Percentiles rank a stretch among this genome's conserved stretches.
Evolutionary conservation across 768 basidiomycete genomes (phyloP).

Genomic region (Pisolithus marmoratus): DNA sequence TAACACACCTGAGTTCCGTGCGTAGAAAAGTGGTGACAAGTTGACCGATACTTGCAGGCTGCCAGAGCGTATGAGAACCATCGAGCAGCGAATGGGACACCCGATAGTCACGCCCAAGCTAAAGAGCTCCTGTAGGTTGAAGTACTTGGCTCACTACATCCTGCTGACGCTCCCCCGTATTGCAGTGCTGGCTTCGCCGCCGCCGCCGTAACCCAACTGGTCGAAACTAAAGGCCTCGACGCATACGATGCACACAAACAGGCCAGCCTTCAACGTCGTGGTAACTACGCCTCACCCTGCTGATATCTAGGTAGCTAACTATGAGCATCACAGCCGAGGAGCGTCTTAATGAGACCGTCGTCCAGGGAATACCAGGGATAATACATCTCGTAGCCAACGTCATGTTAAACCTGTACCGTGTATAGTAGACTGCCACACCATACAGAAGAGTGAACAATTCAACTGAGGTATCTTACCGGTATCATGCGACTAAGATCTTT

Average conservation of each 20-base stretch:
- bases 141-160: too few species aligned
- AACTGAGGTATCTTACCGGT: too few species aligned
- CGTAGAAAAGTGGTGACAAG: background rate
- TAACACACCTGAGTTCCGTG: conserved; percentile 2
- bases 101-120: conserved; percentile 16
- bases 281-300: background rate
- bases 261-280: background rate
- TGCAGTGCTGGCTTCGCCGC: conserved; percentile 9
- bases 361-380: background rate
- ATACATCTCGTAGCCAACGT: too few species aligned
- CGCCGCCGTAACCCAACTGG: conserved; percentile 4
- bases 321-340: background rate
- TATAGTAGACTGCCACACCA: too few species aligned
- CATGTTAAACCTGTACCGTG: too few species aligned
- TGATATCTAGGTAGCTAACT: background rate
- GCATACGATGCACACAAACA: too few species aligned
- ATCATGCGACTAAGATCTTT: too few species aligned
- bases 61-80: conserved; percentile 16
- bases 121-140: conserved; percentile 16
- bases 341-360: background rate
- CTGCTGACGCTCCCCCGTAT: background rate
- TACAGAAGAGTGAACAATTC: too few species aligned
- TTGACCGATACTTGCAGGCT: conserved; percentile 4
- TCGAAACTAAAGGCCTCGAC: conserved; percentile 13
- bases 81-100: conserved; percentile 8